phyloP scores from a whole-genome alignment of 495 filamentous ascomycete genomes.

The Trichoderma erinaceum region DNA sequence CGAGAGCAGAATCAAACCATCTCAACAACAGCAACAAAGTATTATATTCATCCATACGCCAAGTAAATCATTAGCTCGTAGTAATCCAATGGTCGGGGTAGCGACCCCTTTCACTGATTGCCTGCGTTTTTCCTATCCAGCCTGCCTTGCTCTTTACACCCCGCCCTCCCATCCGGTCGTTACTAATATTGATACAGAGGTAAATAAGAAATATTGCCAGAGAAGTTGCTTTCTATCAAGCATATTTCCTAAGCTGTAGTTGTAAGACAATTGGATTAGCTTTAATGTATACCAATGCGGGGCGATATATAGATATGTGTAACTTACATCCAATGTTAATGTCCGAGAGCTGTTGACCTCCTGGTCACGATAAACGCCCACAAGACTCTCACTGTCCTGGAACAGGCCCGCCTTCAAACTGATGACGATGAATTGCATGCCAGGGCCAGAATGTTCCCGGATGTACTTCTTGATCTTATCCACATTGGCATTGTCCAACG shows the following conservation, averaged over 20 bases:
- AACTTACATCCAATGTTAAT: conserved; percentile 88
- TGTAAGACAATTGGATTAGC: background rate
- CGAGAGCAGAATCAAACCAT: background rate
- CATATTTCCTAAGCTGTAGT: conserved; percentile 32
- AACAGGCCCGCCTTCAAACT: conserved; percentile 89
- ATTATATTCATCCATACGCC: background rate
- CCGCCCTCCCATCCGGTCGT: background rate
- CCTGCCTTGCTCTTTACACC: conserved; percentile 1
- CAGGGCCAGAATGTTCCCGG: conserved; percentile 83
- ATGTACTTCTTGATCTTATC: conserved; percentile 94
- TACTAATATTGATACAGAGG: background rate
- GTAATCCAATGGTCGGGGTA: background rate
- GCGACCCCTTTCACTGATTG: background rate
- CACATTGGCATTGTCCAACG: conserved; percentile 94
- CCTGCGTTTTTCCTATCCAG: background rate
- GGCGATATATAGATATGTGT: background rate
- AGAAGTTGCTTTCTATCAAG: conserved; percentile 8
- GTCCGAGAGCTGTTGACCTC: conserved; percentile 80
- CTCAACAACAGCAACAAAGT: background rate
- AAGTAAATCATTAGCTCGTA: conserved; percentile 10
- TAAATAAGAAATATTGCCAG: conserved; percentile 7
- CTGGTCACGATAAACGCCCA: conserved; percentile 94
- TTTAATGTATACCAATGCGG: background rate
- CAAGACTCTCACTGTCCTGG: conserved; percentile 85
- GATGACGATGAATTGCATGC: conserved; percentile 99